These are phyloP conservation scores for Pythium biforme DNA, from an alignment of 352 stramenopile genomes.

Conservation along the genomic window DNA sequence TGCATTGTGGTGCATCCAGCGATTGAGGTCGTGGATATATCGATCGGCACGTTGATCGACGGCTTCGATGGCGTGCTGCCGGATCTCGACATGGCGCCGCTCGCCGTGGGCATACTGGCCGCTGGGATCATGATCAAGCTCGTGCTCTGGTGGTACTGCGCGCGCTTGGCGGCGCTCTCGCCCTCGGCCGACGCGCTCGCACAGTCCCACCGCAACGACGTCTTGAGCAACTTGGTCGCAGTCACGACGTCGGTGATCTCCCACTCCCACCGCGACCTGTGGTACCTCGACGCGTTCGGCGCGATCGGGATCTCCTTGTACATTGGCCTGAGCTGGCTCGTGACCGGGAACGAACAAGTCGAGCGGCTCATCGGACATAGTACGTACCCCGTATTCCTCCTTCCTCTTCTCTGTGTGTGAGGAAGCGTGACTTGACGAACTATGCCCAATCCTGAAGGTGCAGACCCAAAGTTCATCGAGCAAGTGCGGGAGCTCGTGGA, in stretches of 20 bases:
- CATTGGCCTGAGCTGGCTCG: conserved; percentile 95
- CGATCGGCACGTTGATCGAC: conserved; percentile 79
- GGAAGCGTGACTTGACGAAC: no score
- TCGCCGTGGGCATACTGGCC: conserved; percentile 70
- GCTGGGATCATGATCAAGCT: conserved; percentile 83
- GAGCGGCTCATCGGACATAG: conserved; percentile 82
- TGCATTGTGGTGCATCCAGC: conserved; percentile 28
- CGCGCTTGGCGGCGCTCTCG: conserved; percentile 59
- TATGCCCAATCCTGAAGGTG: conserved; percentile 40
- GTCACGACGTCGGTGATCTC: conserved; percentile 76
- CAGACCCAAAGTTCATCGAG: conserved; percentile 92
- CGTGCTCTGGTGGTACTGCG: conserved; percentile 78
- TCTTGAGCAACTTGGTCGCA: conserved; percentile 92
- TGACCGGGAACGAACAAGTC: conserved; percentile 95
- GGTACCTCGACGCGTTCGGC: conserved; percentile 93
- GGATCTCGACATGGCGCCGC: conserved; percentile 62
- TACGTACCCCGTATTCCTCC: conserved; percentile 41
- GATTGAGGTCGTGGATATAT: conserved; percentile 94
- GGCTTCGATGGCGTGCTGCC: conserved; percentile 62
- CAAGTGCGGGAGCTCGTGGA: conserved; percentile 88
- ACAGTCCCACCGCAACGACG: conserved; percentile 97
- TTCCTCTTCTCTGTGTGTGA: no score
- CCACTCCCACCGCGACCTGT: conserved; percentile 70
- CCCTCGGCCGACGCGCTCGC: conserved; percentile 73
- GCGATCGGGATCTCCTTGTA: conserved; percentile 96